Conservation (phyloP, 1,284 basidiomycete species). For the Microbotryomycetes sp. region DNA sequence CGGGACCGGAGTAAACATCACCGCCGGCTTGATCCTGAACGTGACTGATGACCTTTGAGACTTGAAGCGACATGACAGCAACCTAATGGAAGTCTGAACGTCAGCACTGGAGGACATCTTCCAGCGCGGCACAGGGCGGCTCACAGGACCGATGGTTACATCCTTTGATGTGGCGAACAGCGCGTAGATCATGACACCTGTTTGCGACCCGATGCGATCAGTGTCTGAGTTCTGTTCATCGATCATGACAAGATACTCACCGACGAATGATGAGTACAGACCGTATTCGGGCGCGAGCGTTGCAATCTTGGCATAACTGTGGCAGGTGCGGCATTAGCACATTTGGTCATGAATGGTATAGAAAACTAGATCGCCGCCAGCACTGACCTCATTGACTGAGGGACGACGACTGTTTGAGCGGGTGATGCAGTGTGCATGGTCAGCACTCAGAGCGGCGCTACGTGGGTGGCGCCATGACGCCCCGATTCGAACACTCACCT, state of each 20-base stretch:
- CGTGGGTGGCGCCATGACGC: background rate
- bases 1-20: conserved; percentile 45
- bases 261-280: conserved; percentile 91
- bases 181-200: conserved; percentile 44
- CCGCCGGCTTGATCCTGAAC: conserved; percentile 49
- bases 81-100: background rate
- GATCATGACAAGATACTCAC: conserved; percentile 44
- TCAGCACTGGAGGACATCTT: conserved; percentile 33
- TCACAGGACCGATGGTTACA: conserved; percentile 73
- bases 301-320: conserved; percentile 61
- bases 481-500: background rate
- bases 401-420: conserved; percentile 23
- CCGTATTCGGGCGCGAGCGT: conserved; percentile 81
- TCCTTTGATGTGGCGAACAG: conserved; percentile 92
- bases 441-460: too few relatives aligned
- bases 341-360: too few relatives aligned
- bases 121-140: conserved; percentile 17
- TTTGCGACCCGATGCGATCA: too few relatives aligned
- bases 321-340: background rate
- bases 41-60: conserved; percentile 68
- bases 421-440: background rate
- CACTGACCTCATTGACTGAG: conserved; percentile 23
- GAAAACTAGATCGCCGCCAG: background rate
- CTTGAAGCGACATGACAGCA: conserved; percentile 92
- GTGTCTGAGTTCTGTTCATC: too few relatives aligned